phyloP scores from a whole-genome alignment of 164 flowering plant species.

The Berberis vulgaris region DNA sequence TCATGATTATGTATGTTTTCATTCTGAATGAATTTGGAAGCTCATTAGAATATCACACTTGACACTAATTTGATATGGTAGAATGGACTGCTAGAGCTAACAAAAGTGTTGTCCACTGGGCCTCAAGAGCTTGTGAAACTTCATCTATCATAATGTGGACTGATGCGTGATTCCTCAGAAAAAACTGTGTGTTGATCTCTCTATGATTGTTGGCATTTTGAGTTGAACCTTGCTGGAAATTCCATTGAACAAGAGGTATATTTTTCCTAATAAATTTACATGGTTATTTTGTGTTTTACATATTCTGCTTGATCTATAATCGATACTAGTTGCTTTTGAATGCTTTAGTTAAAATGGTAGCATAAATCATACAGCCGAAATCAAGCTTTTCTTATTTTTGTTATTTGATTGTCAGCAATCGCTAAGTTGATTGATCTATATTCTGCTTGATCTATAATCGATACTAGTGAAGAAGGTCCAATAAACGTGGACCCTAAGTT shows the following conservation, averaged over 20 bases:
- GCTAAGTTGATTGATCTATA: too few relatives aligned
- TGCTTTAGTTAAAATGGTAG: slow-evolving; percentile 6
- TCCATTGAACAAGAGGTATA: too few relatives aligned
- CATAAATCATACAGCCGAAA: slow-evolving; percentile 12
- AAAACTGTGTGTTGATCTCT: slow-evolving; percentile 20
- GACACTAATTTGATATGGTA: too few relatives aligned
- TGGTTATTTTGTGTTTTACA: too few relatives aligned
- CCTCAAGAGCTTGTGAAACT: slow-evolving; percentile 62
- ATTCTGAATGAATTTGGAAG: too few relatives aligned
- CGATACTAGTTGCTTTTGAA: slow-evolving; percentile 47
- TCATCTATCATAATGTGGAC: slow-evolving; percentile 66
- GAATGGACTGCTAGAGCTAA: slow-evolving; percentile 51
- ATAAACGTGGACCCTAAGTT: slow-evolving; percentile 17
- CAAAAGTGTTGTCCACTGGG: slow-evolving; percentile 44
- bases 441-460: slow-evolving; percentile 57
- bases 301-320: slow-evolving; percentile 55
- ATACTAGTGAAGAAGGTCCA: slow-evolving; percentile 73
- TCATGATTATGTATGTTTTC: too few relatives aligned
- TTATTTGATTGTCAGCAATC: too few relatives aligned
- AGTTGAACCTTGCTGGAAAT: slow-evolving; percentile 77
- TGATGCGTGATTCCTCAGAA: slow-evolving; percentile 33
- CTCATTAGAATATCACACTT: too few relatives aligned
- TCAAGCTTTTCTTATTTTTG: slow-evolving; percentile 13
- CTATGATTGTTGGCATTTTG: slow-evolving; percentile 37
- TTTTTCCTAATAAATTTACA: too few relatives aligned